Evolutionary conservation across 305 asterid genomes (phyloP), one percentile per base, ranked within the genome.

Genomic region (Euphrasia arctica): DNA sequence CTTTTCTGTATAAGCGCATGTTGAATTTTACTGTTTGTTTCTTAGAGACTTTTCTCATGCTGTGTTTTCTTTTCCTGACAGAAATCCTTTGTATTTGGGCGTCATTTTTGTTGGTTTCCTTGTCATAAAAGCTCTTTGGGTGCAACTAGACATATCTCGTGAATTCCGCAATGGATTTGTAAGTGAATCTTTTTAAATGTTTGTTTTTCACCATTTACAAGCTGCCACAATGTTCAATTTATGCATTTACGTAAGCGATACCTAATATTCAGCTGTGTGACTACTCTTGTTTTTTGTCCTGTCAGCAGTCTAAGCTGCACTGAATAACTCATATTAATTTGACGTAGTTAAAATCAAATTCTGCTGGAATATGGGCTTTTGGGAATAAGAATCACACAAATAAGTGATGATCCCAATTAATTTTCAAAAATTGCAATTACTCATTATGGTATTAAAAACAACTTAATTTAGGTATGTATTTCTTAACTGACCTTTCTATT

Each of bases 151-250:
- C 84, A 76, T 91, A 67, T 63, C 91, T 12, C 81, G 80, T 41
- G 96, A 84, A 82, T 91, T 91, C 78, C 81, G 86, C 70, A 79
- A 81, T 70, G 98, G 96, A 66, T 78, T 82, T 67, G 98, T 91
- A 79, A 89, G 95, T 85, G 62, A 61, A 69, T 48, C 59, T 47
- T 54, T 43, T 27, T 47, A 59, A 39, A 51, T 9, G 58, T 18
- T 64, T 5, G 9, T 54, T 8, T 48, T 67, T 54, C 69, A 45
- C 15, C 54, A 48, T 55, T 59, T 9, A 70, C 54, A 9, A 45
- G 13, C 34, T 64, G 48, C 67, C 62, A 60, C 60, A 63, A 54
- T 1, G 13, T 50, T 63, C 48, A 15, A 3, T 13, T 50, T 65
- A 64, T 70, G 15, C 12, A 47, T 12, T 69, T 60, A 47, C 59